Base-by-base conservation (phyloP, 2,329 filamentous ascomycete species). In the Monilinia aucupariae region DNA sequence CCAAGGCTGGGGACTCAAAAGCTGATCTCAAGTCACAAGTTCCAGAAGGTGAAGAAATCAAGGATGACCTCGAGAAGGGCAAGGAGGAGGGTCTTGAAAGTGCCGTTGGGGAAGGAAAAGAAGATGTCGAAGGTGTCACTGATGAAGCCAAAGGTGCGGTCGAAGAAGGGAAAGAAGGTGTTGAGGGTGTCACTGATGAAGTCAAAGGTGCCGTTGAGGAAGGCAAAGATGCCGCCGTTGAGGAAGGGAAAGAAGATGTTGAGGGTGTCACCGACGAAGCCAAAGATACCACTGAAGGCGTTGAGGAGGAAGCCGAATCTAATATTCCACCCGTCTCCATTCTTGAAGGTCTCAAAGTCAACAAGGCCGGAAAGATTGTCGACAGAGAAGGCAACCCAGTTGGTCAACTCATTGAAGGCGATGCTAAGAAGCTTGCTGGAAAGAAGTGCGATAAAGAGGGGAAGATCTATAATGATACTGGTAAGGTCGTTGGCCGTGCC, bases 391-490 rank as follows among this genome's bases (percentile, higher is more conserved):
- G 61, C 1, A 60, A 59, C 22, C 64, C 61, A 52, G 75, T 89
- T 66, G 88, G 85, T 13, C 83, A 83, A 52, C 78, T 91, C 10
- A 76, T 84, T 34, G 82, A 88, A 69, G 88, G 88, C 32, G 83
- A 87, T 27, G 69, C 83, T 17, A 85, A 87, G 76, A 79, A 87
- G 65, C 80, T 90, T 5, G 74, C 83, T 47, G 87, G 87, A 69
- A 85, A 83, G 71, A 82, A 83, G 71, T 78, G 85, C 41, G 87
- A 90, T 67, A 85, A 83, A 62, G 77, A 89, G 52, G 88, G 88
- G 50, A 79, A 87, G 68, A 86, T 91, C 75, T 90, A 86, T 84
- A 86, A 88, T 71, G 86, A 90, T 67, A 78, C 78, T 13, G 88
- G 88, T 65, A 83, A 89, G 71, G 78, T 88, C 47, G 81, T 90